Base-by-base conservation (phyloP, 2,329 filamentous ascomycete species). In the Fusarium sp. region DNA sequence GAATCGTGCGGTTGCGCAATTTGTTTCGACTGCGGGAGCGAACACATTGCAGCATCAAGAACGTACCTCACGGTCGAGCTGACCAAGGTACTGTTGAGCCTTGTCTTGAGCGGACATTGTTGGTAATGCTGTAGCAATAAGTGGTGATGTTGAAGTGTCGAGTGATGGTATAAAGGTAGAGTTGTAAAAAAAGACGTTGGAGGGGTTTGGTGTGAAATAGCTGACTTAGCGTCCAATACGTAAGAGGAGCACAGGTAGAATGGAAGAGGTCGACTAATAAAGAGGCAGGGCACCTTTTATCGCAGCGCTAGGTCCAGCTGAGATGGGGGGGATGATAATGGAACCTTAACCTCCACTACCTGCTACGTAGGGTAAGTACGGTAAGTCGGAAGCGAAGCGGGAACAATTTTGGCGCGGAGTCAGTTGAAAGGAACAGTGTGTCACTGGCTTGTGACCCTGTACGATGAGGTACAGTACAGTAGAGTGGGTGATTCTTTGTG, bases 21-120 rank as follows among this genome's bases (percentile, higher is more conserved):
- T 49, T 71, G 71, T 69, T 60, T 48, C 25, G 45, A 56, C 44
- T 41, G 46, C 60, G 29, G 56, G 53, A 60, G 65, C 65, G 38
- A 54, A 49, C 56, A 54, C 18, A 48, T 55, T 38, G 40, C 30
- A 45, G 43, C 22, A 11, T 52, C 55, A 34, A 54, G 58, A 48
- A 84, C 88, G 73, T 83, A 94, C 92, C 90, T 94, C 92, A 79
- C 90, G 91, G 84, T 97, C 93, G 83, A 97, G 90, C 84, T 91
- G 87, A 76, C 88, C 87, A 79, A 96, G 86, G 78, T 93, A 91
- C 77, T 91, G 86, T 82, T 94, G 91, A 73, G 91, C 88, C 82
- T 90, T 90, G 77, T 94, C 92, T 83, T 94, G 92, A 75, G 90
- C 86, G 69, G 87, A 86, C 91, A 94, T 94, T 75, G 60, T 74